phyloP scores from a whole-genome alignment of 805 yeast genomes.

The Tetrapisispora nanseiensis region DNA sequence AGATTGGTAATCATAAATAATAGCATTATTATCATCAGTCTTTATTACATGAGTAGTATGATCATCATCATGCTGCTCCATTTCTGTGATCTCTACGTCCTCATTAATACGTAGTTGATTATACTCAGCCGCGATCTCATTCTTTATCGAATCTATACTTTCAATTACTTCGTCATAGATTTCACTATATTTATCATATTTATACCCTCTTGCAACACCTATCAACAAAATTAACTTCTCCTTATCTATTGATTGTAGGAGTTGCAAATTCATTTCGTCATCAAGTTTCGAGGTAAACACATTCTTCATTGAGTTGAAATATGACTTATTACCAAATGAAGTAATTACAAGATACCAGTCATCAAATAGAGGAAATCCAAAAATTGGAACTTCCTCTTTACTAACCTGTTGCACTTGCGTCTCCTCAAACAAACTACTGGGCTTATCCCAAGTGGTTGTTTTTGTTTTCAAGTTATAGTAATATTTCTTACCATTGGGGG shows the following conservation, averaged over 20 bases:
- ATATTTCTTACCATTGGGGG: constrained; percentile 32
- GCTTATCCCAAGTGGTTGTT: constrained; percentile 33
- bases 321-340: constrained; percentile 35
- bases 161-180: constrained; percentile 14
- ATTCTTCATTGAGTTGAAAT: constrained; percentile 24
- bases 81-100: background rate
- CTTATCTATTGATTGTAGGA: constrained; percentile 24
- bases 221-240: constrained; percentile 18
- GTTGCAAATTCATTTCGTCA: constrained; percentile 21
- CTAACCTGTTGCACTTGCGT: background rate
- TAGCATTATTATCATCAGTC: constrained; percentile 1
- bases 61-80: background rate
- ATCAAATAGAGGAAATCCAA: constrained; percentile 15
- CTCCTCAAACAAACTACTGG: constrained; percentile 13
- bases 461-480: constrained; percentile 32
- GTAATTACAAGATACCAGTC: constrained; percentile 38
- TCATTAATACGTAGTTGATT: constrained; percentile 1
- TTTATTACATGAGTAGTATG: background rate
- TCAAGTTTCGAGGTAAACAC: constrained; percentile 27
- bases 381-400: constrained; percentile 8
- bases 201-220: constrained; percentile 20
- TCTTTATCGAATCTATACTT: constrained; percentile 9
- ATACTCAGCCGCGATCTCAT: constrained; percentile 7
- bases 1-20: constrained; percentile 16
- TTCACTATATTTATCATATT: constrained; percentile 5